Conservation (phyloP, 1,284 basidiomycete species). For the Cystobasidium pallidum region DNA sequence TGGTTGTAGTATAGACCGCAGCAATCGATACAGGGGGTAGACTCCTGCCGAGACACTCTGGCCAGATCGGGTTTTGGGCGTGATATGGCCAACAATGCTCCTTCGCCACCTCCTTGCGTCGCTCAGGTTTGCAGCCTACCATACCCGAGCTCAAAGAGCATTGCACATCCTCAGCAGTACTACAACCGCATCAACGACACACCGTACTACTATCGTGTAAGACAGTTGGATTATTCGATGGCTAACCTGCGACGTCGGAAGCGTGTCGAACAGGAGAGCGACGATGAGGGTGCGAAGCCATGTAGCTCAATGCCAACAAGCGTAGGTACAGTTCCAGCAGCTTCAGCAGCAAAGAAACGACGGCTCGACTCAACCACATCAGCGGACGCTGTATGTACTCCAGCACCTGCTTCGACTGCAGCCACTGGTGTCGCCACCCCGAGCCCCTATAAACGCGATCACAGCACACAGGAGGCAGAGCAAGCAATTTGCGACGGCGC, state of each 20-base stretch:
- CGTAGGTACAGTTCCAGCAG: background rate
- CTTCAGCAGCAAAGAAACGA: background rate
- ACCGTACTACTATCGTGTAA: background rate
- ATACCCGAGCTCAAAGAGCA: background rate
- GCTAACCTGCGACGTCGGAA: constrained; percentile 13
- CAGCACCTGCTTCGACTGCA: too few relatives aligned
- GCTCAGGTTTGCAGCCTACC: background rate
- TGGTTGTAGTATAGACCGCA: too few relatives aligned
- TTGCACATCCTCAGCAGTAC: background rate
- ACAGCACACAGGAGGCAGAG: background rate
- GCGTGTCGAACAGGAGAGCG: constrained; percentile 22
- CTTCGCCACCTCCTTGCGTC: background rate
- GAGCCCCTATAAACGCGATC: background rate
- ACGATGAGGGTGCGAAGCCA: background rate
- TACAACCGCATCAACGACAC: background rate
- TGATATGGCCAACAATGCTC: too few relatives aligned
- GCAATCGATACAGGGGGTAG: too few relatives aligned
- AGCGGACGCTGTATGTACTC: background rate
- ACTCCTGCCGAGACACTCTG: too few relatives aligned
- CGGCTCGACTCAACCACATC: background rate
- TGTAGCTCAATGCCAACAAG: background rate
- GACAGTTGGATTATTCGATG: background rate
- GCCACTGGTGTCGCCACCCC: background rate
- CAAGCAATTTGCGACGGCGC: background rate
- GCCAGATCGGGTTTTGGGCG: too few relatives aligned